Conservation (phyloP, 371 early-diverging fungal species). For the Parasitella parasitica region DNA sequence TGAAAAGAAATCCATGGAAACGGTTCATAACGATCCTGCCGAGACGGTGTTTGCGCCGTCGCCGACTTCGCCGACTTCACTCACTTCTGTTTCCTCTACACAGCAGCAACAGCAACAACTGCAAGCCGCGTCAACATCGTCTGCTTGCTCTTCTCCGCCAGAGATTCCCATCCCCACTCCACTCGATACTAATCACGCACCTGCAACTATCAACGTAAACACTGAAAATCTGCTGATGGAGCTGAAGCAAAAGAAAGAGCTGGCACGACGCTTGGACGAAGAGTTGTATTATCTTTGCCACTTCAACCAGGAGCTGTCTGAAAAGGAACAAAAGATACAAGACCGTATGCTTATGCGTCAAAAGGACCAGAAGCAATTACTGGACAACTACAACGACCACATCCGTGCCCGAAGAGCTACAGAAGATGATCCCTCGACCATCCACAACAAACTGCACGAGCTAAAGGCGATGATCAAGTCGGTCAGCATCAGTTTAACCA, state of each 20-base stretch:
- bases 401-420: conserved; percentile 56
- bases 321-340: conserved; percentile 1
- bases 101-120: background rate
- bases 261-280: conserved; percentile 13
- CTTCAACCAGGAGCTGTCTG: conserved; percentile 10
- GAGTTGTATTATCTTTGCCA: conserved; percentile 14
- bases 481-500: conserved; percentile 45
- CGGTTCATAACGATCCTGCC: background rate
- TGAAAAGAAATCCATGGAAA: background rate
- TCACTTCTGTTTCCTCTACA: background rate
- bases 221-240: background rate
- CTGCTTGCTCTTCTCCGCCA: background rate
- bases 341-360: conserved; percentile 19
- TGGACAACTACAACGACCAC: conserved; percentile 56
- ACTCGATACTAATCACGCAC: background rate
- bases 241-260: conserved; percentile 14
- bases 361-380: conserved; percentile 32
- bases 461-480: conserved; percentile 48
- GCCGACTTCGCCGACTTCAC: background rate
- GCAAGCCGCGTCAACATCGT: background rate
- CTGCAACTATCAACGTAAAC: background rate
- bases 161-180: background rate
- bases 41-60: background rate
- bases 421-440: conserved; percentile 50
- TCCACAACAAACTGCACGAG: conserved; percentile 44